Evolutionary conservation across 2,329 filamentous ascomycete genomes (phyloP), one percentile per base, ranked within the genome.

Genomic region (Colletotrichum sp.): DNA sequence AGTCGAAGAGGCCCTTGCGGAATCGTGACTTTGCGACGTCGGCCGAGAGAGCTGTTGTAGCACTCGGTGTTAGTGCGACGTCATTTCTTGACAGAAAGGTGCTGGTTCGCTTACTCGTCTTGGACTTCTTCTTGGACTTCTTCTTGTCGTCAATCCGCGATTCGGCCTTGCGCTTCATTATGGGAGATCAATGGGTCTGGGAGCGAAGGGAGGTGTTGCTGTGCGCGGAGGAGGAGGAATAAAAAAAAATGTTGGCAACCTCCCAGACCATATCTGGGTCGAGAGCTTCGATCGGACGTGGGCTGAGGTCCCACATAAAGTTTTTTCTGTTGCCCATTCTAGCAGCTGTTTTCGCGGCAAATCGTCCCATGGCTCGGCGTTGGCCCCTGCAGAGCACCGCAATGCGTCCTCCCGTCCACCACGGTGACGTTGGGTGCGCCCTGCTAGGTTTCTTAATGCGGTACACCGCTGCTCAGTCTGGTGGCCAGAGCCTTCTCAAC

Each of bases 1-100:
- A 82, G 78, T 93, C 90, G 81, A 95, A 94, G 52, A 95, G 89
- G 7, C 91, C 92, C 69, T 89, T 87, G 70, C 92, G 90, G 82
- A 95, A 95, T 60, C 92, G 88, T 76, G 88, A 84, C 79, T 89
- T 87, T 67, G 91, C 88, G 66, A 90, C 88, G 18, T 88, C 85
- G 66, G 84, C 80, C 72, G 84, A 84, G 77, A 91, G 83, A 72
- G 86, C 89, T 91, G 60, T 55, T 34, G 43, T 16, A 60, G 36
- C 16, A 16, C 43, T 72, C 58, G 69, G 69, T 77, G 69, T 78
- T 70, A 78, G 77, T 72, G 65, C 28, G 55, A 76, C 67, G 62
- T n/a, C 65, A 52, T 58, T 48, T n/a, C 25, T 18, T 25, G 32
- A 60, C 18, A n/a, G 9, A 22, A 27, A 36, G 28, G 61, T 5